Percentiles rank a stretch among this genome's conserved stretches.
Evolutionary conservation across 352 stramenopile genomes (phyloP).

Genomic region (Globisporangium carolinianum): DNA sequence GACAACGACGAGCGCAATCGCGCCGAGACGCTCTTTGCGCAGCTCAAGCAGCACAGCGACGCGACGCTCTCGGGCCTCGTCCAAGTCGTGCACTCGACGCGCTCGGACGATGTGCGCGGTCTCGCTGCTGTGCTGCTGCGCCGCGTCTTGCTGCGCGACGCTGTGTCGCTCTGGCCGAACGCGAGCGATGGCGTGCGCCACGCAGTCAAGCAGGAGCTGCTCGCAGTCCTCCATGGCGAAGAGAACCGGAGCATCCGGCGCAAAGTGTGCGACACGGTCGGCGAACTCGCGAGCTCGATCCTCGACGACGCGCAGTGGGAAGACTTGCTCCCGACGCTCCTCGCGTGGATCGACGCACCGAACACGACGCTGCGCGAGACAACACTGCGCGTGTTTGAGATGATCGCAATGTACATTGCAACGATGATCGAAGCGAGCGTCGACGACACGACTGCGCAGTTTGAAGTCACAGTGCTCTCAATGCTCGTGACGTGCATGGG

Average conservation of each 20-base stretch:
- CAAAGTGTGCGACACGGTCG: constrained; percentile 81
- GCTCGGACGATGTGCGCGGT: constrained; percentile 59
- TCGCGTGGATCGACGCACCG: constrained; percentile 45
- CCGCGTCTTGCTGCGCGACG: constrained; percentile 68
- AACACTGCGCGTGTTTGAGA: constrained; percentile 71
- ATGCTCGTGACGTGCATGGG: constrained; percentile 43
- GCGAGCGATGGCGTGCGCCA: constrained; percentile 35
- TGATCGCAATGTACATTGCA: constrained; percentile 73
- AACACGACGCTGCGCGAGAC: constrained; percentile 58
- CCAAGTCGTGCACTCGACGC: constrained; percentile 46
- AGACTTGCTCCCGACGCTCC: constrained; percentile 55
- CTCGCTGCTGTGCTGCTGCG: constrained; percentile 71
- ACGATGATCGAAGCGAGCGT: constrained; percentile 33
- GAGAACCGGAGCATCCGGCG: constrained; percentile 70
- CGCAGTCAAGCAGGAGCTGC: constrained; percentile 52
- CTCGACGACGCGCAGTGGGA: constrained; percentile 79
- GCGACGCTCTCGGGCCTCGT: constrained; percentile 48
- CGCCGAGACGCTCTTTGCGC: constrained; percentile 52
- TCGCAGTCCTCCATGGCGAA: constrained; percentile 55
- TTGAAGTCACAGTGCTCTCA: constrained; percentile 48
- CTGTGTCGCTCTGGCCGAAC: constrained; percentile 69
- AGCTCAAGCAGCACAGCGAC: constrained; percentile 56
- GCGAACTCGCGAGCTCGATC: constrained; percentile 72
- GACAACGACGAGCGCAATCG: constrained; percentile 69
- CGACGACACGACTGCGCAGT: constrained; percentile 13